Evolutionary conservation across 1,284 basidiomycete species (phyloP), one percentile per base, ranked within the genome.

Genomic region (Irpex sp.): DNA sequence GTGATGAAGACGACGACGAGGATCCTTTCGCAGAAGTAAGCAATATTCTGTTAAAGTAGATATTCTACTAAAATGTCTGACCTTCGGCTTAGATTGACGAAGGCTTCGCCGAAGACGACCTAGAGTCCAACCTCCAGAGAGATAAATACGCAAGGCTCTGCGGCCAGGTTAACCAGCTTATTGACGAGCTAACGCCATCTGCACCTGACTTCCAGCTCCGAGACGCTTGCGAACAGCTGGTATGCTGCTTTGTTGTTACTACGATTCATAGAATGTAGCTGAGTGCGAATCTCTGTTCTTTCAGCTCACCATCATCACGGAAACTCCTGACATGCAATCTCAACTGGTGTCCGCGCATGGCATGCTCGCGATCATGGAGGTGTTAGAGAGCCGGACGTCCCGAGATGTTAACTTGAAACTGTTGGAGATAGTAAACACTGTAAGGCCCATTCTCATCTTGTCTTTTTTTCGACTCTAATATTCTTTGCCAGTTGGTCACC

Each of bases 281-380:
- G 3, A 58, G 16, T 49, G 49, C 39, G 37, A 16, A n/a, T n/a
- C n/a, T n/a, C n/a, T n/a, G n/a, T n/a, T n/a, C 42, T 48, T 16
- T 12, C 64, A 96, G 94, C 77, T 94, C 58, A 80, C 74, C 48
- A 87, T 97, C 67, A 81, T 97, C 64, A 81, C 85, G 48, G 92
- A 94, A 57, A 83, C 87, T 3, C 89, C 91, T n/a, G 94, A 96
- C 68, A 92, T 97, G 83, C 88, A 94, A 68, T 76, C 81, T 16
- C 94, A 98, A 67, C 83, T 98, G 47, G 90, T 98, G 10, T 88
- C 89, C 12, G 89, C 91, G 0, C 96, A 98, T 75, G 96, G 96
- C 4, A 92, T 98, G 87, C 80, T 98, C 6, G 93, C 94, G 0
- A 91, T 98, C 60, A 77, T 98, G 66, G 96, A 98, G 73, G 90